Percentiles rank a stretch among this genome's conserved stretches.
These are phyloP conservation scores for Thelephora terrestris DNA, from an alignment of 1,284 basidiomycete species.

Conservation along the genomic window DNA sequence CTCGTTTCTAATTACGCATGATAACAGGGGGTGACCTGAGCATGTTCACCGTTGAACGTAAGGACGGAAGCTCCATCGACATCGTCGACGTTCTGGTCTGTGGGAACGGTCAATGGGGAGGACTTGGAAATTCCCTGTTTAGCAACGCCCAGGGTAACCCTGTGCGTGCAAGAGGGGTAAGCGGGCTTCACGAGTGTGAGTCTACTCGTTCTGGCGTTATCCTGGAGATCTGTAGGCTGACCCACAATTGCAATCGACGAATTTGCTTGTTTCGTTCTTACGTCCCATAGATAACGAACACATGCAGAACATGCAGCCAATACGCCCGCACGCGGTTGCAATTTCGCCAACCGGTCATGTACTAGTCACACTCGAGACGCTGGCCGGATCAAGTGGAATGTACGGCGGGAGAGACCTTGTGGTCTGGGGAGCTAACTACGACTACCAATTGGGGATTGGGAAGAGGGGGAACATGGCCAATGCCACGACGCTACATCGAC, in stretches of 20 bases:
- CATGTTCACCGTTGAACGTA: slow-evolving; percentile 68
- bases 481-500: slow-evolving; percentile 47
- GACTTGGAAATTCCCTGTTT: slow-evolving; percentile 76
- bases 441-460: slow-evolving; percentile 81
- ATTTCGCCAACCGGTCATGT: slow-evolving; percentile 76
- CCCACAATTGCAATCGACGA: not conserved
- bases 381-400: slow-evolving; percentile 33
- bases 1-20: slow-evolving; percentile 1
- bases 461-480: slow-evolving; percentile 66
- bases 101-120: slow-evolving; percentile 81
- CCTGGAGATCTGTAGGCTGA: not conserved
- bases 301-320: slow-evolving; percentile 49
- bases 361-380: slow-evolving; percentile 66
- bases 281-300: slow-evolving; percentile 54
- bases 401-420: slow-evolving; percentile 51
- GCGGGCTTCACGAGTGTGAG: slow-evolving; percentile 79
- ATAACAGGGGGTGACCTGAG: slow-evolving; percentile 64
- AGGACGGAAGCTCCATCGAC: slow-evolving; percentile 27
- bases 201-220: slow-evolving; percentile 4
- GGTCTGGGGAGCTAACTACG: slow-evolving; percentile 61
- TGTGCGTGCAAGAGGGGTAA: slow-evolving; percentile 70
- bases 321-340: slow-evolving; percentile 60
- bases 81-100: slow-evolving; percentile 70
- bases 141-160: slow-evolving; percentile 69
- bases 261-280: slow-evolving; percentile 1